Base-by-base conservation (phyloP, 2,329 filamentous ascomycete genomes). In the Myriosclerotinia scirpicola region DNA sequence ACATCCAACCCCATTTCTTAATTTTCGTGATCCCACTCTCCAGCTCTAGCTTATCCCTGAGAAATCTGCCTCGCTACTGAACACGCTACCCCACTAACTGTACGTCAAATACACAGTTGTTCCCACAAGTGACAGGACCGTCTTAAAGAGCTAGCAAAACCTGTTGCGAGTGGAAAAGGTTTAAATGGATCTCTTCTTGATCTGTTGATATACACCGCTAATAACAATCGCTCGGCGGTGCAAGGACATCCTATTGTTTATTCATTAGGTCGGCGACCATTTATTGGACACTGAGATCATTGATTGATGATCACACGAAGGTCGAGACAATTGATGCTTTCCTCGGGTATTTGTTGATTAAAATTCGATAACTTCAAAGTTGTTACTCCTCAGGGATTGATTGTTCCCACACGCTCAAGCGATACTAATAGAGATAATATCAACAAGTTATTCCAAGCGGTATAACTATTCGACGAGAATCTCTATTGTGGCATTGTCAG, bases 21-120 rank as follows among this genome's bases (percentile, higher is more conserved):
- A 50, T 11, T 60, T 38, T 38, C 36, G 12, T 60, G 58, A 60
- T 50, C 44, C 30, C 44, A 60, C 20, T 38, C 58, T 38, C 30
- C 8, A 60, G 44, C 14, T 60, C 30, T 22, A 38, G 15, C 15
- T 11, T 12, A 22, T 34, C 44, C 20, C 30, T 20, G 5, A 40
- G 15, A 20, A 40, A 40, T 38, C 44, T 20, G 58, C 34, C 58
- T 50, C n/a, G 14, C 46, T 17, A 34, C 55, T 59, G 17, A 11
- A 3, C 7, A 36, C 11, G 14, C 7, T 50, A 61, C 44, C 50
- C 44, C 30, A 50, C 30, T 61, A 40, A 14, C n/a, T 50, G 58
- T 36, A 60, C 38, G n/a, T 60, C 20, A 50, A 22, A 38, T 26
- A 26, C 46, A 61, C 15, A 40, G 20, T 38, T 60, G 34, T 50